These are phyloP conservation scores for Boletus eberwhitei DNA, from an alignment of 768 basidiomycete species.

Conservation along the genomic window DNA sequence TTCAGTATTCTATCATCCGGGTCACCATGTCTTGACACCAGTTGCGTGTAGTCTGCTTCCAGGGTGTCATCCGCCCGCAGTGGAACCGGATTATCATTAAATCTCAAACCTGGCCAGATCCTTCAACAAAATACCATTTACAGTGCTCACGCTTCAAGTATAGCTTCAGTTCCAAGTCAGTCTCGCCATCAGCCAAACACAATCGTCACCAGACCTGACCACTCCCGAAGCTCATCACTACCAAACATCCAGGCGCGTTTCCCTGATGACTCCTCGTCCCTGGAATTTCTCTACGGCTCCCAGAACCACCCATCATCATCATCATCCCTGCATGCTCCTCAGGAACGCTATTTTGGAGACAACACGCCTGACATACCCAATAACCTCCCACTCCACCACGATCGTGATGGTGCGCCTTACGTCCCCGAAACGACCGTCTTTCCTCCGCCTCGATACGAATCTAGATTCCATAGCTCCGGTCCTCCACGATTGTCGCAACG, in stretches of 20 bases:
- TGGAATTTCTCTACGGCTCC: background rate
- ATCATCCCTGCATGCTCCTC: slow-evolving; percentile 13
- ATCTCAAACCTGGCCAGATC: slow-evolving; percentile 55
- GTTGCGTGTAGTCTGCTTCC: slow-evolving; percentile 8
- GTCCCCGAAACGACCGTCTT: slow-evolving; percentile 12
- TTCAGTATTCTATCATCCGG: background rate
- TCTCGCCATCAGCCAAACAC: slow-evolving; percentile 1
- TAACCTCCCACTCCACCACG: slow-evolving; percentile 4
- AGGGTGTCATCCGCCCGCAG: background rate
- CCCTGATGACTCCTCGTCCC: background rate
- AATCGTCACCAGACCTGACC: slow-evolving; percentile 2
- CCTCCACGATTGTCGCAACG: slow-evolving; percentile 10
- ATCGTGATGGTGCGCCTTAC: slow-evolving; percentile 13
- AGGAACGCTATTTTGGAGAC: slow-evolving; percentile 9
- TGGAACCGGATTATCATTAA: slow-evolving; percentile 42
- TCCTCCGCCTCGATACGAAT: slow-evolving; percentile 25
- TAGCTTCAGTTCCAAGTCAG: slow-evolving; percentile 1
- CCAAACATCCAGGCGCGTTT: slow-evolving; percentile 4
- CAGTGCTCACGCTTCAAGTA: background rate
- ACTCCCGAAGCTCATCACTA: slow-evolving; percentile 12
- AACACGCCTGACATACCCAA: slow-evolving; percentile 6
- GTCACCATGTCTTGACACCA: slow-evolving; percentile 8
- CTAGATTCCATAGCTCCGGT: slow-evolving; percentile 1
- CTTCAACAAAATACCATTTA: slow-evolving; percentile 38
- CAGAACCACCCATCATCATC: slow-evolving; percentile 1